Base-by-base conservation (phyloP, 768 basidiomycete genomes). In the Rhodotorula kratochvilovae region DNA sequence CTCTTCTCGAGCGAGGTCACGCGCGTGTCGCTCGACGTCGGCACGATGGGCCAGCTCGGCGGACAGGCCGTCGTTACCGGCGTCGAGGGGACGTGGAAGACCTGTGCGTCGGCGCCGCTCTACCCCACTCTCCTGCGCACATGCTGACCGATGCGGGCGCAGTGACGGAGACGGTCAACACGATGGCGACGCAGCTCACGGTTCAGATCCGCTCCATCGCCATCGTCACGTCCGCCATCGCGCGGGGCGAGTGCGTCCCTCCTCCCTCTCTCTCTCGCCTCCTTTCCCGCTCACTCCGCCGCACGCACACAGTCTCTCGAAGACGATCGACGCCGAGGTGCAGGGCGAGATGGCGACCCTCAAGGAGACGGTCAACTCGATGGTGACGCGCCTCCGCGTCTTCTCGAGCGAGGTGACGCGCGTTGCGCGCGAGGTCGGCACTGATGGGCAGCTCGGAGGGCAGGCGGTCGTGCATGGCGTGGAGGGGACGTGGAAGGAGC, bases 1-100 rank as follows among this genome's bases (percentile, higher is more conserved):
- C 88, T 90, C 77, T 95, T 97, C 80, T 92, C 94, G 46, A 88
- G 88, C 79, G 81, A 83, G 64, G 92, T 95, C n/a, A 76, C 75
- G 25, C 86, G 92, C 68, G 92, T 95, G 79, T 79, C 78, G 51
- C 77, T 83, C 43, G 81, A 82, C 59, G 80, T 81, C 64, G 82
- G 83, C 42, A 82, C 80, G 51, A 80, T 86, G 83, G 83, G 83
- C 5, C 90, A 90, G 85, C 83, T 92, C 66, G 91, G 91, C 33
- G 78, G 77, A 21, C 78, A 76, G 58, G 78, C 77, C 6, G 68
- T 75, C 27, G 79, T 80, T 5, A 79, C 81, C 48, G 82, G 81
- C 43, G 82, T 84, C 11, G 81, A 83, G 70, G 84, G 84, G 13
- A 82, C 82, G 15, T 84, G 84, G 84, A 86, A 72, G 88, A 91